Evolutionary conservation across 352 stramenopile genomes (phyloP).

Genomic region (Pythium volutum): DNA sequence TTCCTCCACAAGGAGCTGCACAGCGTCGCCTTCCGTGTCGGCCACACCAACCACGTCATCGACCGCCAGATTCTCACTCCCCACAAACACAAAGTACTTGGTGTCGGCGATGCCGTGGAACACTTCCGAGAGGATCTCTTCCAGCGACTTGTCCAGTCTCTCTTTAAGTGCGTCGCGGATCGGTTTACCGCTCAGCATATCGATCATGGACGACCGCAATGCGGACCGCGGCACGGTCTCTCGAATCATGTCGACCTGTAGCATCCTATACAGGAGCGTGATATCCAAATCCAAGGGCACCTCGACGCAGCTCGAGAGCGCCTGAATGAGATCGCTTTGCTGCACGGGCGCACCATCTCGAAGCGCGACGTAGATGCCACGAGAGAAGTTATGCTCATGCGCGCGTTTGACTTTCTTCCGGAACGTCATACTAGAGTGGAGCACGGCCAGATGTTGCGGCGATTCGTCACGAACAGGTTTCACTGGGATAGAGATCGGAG

Average conservation of each 20-base stretch:
- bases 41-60: conserved; percentile 49
- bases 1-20: conserved; percentile 68
- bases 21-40: conserved; percentile 39
- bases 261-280: conserved; percentile 82
- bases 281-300: conserved; percentile 85
- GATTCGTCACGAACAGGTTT: conserved; percentile 6
- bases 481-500: conserved; percentile 4
- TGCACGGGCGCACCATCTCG: conserved; percentile 71
- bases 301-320: conserved; percentile 82
- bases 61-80: conserved; percentile 50
- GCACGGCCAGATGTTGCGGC: background rate
- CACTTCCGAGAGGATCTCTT: conserved; percentile 52
- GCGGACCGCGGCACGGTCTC: conserved; percentile 28
- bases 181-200: conserved; percentile 32
- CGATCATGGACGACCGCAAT: conserved; percentile 18
- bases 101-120: conserved; percentile 69
- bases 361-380: conserved; percentile 80
- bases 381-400: conserved; percentile 88
- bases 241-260: conserved; percentile 45
- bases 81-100: conserved; percentile 84
- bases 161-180: conserved; percentile 50
- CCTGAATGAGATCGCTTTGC: conserved; percentile 84
- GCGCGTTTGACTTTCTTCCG: conserved; percentile 81
- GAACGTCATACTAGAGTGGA: conserved; percentile 43
- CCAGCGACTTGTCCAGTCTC: conserved; percentile 68